These are phyloP conservation scores for Paramarasmius palmivorus DNA, from an alignment of 1,284 basidiomycete species.

Conservation along the genomic window DNA sequence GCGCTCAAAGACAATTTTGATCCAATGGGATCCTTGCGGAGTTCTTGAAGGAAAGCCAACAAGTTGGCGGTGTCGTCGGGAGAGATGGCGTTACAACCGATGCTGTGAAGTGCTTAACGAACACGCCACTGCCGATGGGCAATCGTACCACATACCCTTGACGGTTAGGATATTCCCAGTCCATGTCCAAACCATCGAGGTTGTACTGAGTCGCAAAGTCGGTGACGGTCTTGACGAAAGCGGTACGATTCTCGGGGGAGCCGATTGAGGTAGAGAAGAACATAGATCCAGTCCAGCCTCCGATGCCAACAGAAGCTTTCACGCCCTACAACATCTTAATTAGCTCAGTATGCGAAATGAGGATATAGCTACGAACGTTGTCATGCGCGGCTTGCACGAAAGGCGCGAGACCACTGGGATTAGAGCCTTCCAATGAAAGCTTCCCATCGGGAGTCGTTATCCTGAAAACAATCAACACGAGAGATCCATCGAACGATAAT, in stretches of 20 bases:
- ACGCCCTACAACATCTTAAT: constrained; percentile 35
- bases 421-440: neutral
- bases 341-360: neutral
- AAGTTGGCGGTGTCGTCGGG: constrained; percentile 42
- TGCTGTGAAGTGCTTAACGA: no score
- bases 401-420: neutral
- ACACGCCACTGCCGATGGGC: no score
- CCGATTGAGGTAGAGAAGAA: constrained; percentile 62
- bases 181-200: constrained; percentile 70
- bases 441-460: no score
- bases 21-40: constrained; percentile 41
- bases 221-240: constrained; percentile 58
- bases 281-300: constrained; percentile 70
- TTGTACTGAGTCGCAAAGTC: constrained; percentile 52
- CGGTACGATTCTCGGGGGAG: constrained; percentile 45
- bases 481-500: no score
- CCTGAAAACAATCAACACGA: no score
- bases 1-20: constrained; percentile 55
- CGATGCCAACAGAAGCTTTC: constrained; percentile 64
- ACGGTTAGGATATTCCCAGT: constrained; percentile 71
- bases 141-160: constrained; percentile 40
- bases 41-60: constrained; percentile 48
- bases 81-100: constrained; percentile 44
- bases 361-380: constrained; percentile 2
- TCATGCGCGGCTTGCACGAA: constrained; percentile 10